A percentile compares a stretch with the other conserved stretches of the same genome.
Evolutionary conservation across 75 land plant genomes (phyloP).

Genomic region (Larix kaempferi): DNA sequence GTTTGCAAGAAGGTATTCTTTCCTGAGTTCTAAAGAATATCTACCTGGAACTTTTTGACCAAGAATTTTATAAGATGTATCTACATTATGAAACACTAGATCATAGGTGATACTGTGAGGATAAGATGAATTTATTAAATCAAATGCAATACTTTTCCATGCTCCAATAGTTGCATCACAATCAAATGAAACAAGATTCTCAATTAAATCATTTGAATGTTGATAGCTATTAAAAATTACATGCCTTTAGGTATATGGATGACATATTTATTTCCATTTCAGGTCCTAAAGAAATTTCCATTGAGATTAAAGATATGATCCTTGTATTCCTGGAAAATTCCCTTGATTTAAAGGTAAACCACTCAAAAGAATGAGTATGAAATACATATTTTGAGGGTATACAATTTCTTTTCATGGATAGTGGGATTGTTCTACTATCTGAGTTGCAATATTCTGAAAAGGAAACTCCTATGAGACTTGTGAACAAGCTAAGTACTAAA

Average conservation of each 20-base stretch:
- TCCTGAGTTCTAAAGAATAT: constrained; percentile 68
- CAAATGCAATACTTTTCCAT: constrained; percentile 19
- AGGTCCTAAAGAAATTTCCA: constrained; percentile 48
- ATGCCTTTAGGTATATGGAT: constrained; percentile 66
- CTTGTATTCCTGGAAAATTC: constrained; percentile 24
- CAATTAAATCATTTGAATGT: background rate
- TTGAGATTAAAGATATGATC: constrained; percentile 29
- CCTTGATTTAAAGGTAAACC: constrained; percentile 36
- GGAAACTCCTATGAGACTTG: constrained; percentile 17
- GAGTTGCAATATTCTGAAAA: constrained; percentile 20
- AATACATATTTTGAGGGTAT: constrained; percentile 15
- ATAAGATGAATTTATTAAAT: background rate
- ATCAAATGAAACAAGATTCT: constrained; percentile 23
- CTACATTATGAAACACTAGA: constrained; percentile 58
- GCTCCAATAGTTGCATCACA: constrained; percentile 57
- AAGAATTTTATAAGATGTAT: constrained; percentile 40
- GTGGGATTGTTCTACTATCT: constrained; percentile 13
- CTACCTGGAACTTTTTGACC: constrained; percentile 58
- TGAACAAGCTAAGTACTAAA: constrained; percentile 37
- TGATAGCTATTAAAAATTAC: constrained; percentile 18
- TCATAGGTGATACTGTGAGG: background rate
- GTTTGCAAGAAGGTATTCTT: constrained; percentile 67
- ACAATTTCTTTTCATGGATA: constrained; percentile 38
- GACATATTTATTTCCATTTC: constrained; percentile 58
- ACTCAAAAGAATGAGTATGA: constrained; percentile 13